These are phyloP conservation scores for Beauveria asiatica DNA, from an alignment of 2,329 filamentous ascomycete genomes.

Conservation along the genomic window DNA sequence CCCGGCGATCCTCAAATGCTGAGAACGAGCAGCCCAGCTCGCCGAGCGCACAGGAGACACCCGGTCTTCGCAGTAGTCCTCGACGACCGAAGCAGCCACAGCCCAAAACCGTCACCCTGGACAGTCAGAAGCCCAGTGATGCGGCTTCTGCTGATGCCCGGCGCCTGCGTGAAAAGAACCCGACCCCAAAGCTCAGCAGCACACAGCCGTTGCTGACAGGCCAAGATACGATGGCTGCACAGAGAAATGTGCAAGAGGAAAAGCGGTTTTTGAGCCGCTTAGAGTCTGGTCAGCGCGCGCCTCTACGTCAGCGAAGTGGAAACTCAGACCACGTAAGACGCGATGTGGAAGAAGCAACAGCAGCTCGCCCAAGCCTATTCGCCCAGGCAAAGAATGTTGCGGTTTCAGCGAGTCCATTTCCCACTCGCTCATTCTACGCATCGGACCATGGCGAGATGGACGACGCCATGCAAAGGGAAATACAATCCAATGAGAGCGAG, in stretches of 20 bases:
- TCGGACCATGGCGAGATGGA: conserved; percentile 17
- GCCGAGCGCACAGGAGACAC: background rate
- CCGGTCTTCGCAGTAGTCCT: conserved; percentile 8
- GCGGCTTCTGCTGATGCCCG: background rate
- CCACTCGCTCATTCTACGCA: conserved; percentile 1
- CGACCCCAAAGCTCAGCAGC: background rate
- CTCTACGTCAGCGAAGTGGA: conserved; percentile 5
- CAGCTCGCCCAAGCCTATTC: conserved; percentile 4
- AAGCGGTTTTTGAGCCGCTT: background rate
- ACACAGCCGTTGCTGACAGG: background rate
- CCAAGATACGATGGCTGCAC: background rate
- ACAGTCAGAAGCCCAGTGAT: background rate
- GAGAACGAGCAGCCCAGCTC: conserved; percentile 1
- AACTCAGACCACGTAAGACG: conserved; percentile 1
- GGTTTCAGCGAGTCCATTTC: conserved; percentile 12
- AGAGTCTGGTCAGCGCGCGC: background rate
- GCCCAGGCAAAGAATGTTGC: conserved; percentile 10
- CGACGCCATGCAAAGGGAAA: conserved; percentile 17
- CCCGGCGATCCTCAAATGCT: background rate
- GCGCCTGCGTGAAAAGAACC: background rate
- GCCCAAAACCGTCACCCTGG: background rate
- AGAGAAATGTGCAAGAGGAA: background rate
- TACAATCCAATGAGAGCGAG: conserved; percentile 10
- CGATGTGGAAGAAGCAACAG: background rate
- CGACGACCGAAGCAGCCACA: background rate